Conservation (phyloP, 257 asterid species). For the Sherardia arvensis region DNA sequence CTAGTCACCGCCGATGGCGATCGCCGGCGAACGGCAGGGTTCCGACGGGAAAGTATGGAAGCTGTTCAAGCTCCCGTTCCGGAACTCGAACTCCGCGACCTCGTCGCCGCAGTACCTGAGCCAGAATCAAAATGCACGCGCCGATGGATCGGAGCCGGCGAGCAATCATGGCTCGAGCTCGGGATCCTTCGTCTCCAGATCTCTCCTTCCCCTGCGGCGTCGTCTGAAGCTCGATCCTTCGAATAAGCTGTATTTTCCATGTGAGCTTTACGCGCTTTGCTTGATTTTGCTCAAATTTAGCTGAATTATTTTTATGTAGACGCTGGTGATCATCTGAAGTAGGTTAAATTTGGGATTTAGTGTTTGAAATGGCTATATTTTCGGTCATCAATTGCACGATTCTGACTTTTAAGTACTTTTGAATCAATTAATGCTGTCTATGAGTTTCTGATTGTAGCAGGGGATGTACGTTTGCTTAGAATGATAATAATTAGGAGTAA, state of each 20-base stretch:
- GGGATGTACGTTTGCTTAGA: background rate
- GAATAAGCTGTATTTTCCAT: slow-evolving; percentile 73
- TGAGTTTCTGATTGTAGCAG: background rate
- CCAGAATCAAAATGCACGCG: slow-evolving; percentile 35
- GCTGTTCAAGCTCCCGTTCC: slow-evolving; percentile 71
- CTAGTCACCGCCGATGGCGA: slow-evolving; percentile 40
- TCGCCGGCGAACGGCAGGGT: slow-evolving; percentile 43
- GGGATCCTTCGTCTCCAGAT: slow-evolving; percentile 82
- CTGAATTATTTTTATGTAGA: background rate
- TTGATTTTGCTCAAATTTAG: background rate
- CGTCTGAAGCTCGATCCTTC: slow-evolving; percentile 97
- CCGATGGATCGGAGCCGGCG: slow-evolving; percentile 53
- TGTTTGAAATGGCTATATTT: background rate
- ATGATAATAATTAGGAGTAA: background rate
- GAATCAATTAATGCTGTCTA: background rate
- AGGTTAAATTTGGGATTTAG: background rate
- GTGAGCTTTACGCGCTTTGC: slow-evolving; percentile 26
- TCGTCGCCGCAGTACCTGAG: slow-evolving; percentile 28
- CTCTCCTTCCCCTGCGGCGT: slow-evolving; percentile 75
- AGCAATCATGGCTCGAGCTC: slow-evolving; percentile 33
- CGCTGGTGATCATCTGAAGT: background rate
- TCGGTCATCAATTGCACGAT: background rate
- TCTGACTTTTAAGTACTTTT: background rate
- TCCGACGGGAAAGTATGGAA: slow-evolving; percentile 69
- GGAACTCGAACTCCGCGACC: slow-evolving; percentile 37